Percentiles rank a stretch among this genome's conserved stretches.
These are phyloP conservation scores for Monilinia vaccinii-corymbosi DNA, from an alignment of 2,329 filamentous ascomycete genomes.

Conservation along the genomic window DNA sequence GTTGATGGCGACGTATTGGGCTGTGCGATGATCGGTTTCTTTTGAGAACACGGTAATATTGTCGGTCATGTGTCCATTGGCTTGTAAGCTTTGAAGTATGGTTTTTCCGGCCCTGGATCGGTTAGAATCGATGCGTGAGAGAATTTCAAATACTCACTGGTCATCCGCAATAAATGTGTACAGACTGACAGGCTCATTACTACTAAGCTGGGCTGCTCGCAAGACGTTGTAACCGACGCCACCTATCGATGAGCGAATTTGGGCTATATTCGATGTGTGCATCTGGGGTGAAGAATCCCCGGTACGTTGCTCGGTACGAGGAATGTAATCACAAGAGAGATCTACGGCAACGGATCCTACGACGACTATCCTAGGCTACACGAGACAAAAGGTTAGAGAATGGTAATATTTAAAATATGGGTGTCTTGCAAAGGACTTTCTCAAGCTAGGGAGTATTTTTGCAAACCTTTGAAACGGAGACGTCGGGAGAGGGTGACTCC, in stretches of 20 bases:
- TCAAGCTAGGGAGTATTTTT: not conserved
- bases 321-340: slow-evolving; percentile 69
- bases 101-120: slow-evolving; percentile 58
- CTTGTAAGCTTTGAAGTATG: slow-evolving; percentile 56
- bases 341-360: slow-evolving; percentile 88
- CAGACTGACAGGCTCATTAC: slow-evolving; percentile 55
- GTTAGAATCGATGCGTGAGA: not conserved
- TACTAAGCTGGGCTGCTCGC: slow-evolving; percentile 63
- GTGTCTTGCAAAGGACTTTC: not conserved
- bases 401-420: not conserved
- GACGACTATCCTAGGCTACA: slow-evolving; percentile 57
- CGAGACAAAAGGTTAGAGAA: not conserved
- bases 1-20: slow-evolving; percentile 88
- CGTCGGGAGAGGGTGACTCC: not conserved
- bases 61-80: slow-evolving; percentile 53
- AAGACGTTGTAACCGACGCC: slow-evolving; percentile 92
- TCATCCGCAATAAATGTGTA: slow-evolving; percentile 80
- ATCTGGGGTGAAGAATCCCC: slow-evolving; percentile 26
- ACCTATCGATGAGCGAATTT: slow-evolving; percentile 74
- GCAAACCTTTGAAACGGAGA: not conserved
- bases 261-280: slow-evolving; percentile 79
- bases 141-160: slow-evolving; percentile 37
- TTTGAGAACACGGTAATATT: slow-evolving; percentile 38
- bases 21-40: slow-evolving; percentile 47
- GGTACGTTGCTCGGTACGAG: slow-evolving; percentile 31